Evolutionary conservation across 2,329 filamentous ascomycete species (phyloP).

Genomic region (Lachnum nothofagi): DNA sequence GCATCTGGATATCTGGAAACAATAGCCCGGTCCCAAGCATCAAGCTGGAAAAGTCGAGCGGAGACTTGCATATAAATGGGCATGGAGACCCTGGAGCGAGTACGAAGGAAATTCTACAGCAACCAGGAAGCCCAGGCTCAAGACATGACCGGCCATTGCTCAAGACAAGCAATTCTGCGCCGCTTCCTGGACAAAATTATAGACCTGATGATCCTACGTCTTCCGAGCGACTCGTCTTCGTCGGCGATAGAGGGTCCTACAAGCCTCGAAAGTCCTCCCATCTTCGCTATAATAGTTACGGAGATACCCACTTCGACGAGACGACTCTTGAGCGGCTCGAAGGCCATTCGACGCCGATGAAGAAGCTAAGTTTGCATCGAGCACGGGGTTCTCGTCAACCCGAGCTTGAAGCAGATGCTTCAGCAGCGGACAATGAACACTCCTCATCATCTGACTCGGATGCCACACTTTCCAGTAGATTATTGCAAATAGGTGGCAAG

Average conservation of each 20-base stretch:
- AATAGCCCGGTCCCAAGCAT: conserved; percentile 25
- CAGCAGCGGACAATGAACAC: conserved; percentile 30
- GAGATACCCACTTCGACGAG: conserved; percentile 22
- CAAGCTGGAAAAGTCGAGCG: conserved; percentile 14
- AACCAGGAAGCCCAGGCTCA: conserved; percentile 4
- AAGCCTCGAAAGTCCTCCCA: conserved; percentile 33
- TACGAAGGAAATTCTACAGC: conserved; percentile 1
- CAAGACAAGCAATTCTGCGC: conserved; percentile 1
- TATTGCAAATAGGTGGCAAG: conserved; percentile 3
- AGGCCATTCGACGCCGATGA: conserved; percentile 15
- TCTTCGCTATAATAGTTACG: conserved; percentile 30
- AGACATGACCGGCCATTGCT: conserved; percentile 8
- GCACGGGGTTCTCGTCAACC: conserved; percentile 14
- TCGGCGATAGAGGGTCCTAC: conserved; percentile 23
- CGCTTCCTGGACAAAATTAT: neutral
- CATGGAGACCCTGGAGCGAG: conserved; percentile 11
- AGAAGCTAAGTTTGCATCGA: conserved; percentile 19
- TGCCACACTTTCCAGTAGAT: conserved; percentile 23
- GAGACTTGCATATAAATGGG: conserved; percentile 6
- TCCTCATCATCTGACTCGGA: conserved; percentile 31
- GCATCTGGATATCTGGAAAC: conserved; percentile 61
- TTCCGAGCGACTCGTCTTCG: conserved; percentile 1
- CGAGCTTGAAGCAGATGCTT: conserved; percentile 18
- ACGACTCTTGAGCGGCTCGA: conserved; percentile 27
- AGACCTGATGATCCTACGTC: neutral